These are phyloP conservation scores for Aureobasidium zeae DNA, from an alignment of 2,329 filamentous ascomycete species.

Conservation along the genomic window DNA sequence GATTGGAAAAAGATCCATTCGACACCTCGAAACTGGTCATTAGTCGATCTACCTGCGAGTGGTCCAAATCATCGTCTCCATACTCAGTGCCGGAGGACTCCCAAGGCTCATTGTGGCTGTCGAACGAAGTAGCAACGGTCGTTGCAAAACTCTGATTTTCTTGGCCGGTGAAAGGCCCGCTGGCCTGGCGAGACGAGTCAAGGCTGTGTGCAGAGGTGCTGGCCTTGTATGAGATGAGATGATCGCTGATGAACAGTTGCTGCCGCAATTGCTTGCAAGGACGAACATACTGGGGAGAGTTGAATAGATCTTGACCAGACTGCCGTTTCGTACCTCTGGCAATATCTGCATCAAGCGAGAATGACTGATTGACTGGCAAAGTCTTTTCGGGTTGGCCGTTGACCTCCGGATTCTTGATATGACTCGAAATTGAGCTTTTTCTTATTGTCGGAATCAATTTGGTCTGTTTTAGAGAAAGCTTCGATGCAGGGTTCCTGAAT, in stretches of 20 bases:
- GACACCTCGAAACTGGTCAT: slow-evolving; percentile 2
- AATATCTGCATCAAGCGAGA: background rate
- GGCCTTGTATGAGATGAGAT: slow-evolving; percentile 4
- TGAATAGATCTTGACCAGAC: background rate
- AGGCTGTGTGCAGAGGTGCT: background rate
- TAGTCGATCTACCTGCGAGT: background rate
- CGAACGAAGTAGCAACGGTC: background rate
- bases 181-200: background rate
- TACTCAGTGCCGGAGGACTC: background rate
- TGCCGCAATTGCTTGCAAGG: slow-evolving; percentile 3
- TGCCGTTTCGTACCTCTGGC: background rate
- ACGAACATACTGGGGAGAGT: background rate
- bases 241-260: background rate
- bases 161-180: background rate
- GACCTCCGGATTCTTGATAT: background rate
- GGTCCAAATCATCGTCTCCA: background rate
- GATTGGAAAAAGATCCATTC: background rate
- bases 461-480: slow-evolving; percentile 3
- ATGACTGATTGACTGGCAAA: background rate
- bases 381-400: background rate
- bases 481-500: slow-evolving; percentile 1
- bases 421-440: background rate
- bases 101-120: background rate
- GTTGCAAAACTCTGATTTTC: slow-evolving; percentile 3
- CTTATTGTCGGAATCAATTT: slow-evolving; percentile 5